phyloP scores from a whole-genome alignment of 768 basidiomycete genomes.

The Pilatotrama ljubarskyi region DNA sequence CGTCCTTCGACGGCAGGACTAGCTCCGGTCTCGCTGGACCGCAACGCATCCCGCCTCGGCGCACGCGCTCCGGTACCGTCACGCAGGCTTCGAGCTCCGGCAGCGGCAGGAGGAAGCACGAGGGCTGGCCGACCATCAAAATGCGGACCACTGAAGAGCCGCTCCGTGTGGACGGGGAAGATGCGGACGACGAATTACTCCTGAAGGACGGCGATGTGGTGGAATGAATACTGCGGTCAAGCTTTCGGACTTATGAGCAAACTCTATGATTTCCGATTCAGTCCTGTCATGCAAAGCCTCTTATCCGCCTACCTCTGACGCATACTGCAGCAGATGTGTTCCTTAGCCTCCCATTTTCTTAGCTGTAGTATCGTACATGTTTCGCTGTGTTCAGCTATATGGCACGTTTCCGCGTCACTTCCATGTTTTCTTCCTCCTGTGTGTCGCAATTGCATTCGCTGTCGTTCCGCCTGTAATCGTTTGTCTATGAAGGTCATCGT shows the following conservation, averaged over 20 bases:
- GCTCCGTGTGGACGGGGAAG: constrained; percentile 21
- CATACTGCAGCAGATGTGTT: no score
- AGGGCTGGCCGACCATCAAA: constrained; percentile 25
- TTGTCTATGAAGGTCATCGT: no score
- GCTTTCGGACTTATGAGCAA: neutral
- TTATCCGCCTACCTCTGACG: no score
- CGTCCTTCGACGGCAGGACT: constrained; percentile 2
- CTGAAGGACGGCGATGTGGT: constrained; percentile 21
- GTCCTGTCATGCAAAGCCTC: neutral
- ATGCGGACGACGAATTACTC: constrained; percentile 29
- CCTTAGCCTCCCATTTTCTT: no score
- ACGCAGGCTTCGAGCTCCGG: constrained; percentile 22
- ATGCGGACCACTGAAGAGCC: constrained; percentile 29
- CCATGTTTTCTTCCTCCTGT: no score
- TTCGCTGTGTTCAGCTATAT: no score
- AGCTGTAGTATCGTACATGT: no score
- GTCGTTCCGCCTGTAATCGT: no score
- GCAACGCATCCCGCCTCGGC: constrained; percentile 27
- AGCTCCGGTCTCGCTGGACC: neutral
- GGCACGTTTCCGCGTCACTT: no score
- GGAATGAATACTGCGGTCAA: neutral
- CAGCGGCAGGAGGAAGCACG: constrained; percentile 11
- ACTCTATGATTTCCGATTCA: neutral
- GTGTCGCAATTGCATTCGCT: no score
- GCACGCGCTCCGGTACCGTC: constrained; percentile 53